Evolutionary conservation across 768 basidiomycete species (phyloP), one percentile per base, ranked within the genome.

Genomic region (Rhodotorula taiwanensis): DNA sequence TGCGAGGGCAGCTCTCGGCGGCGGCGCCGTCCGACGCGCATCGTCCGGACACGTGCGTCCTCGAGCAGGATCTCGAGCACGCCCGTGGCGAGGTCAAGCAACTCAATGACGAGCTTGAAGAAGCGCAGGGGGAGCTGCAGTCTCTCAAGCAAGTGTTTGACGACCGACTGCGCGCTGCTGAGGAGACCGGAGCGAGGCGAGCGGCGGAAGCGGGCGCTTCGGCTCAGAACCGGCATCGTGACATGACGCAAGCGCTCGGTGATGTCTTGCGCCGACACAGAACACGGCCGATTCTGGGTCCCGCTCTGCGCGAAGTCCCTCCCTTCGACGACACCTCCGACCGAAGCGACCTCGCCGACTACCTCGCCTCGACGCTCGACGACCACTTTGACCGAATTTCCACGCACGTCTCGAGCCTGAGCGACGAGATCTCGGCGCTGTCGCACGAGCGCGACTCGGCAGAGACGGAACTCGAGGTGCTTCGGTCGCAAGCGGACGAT

Each of bases 191-290:
- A n/a, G n/a, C n/a, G n/a, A n/a, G n/a, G n/a, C n/a, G n/a, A 45
- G 23, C 44, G 16, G 23, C 44, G 15, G 44, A 45, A 14, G 15
- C 23, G 16, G 8, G 15, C 23, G 14, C 25, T 5, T 62, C 31
- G 55, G 52, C 15, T 16, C n/a, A 7, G 61, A 67, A n/a, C 57
- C 27, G 21, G 56, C 36, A n/a, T n/a, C n/a, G n/a, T n/a, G n/a
- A n/a, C n/a, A n/a, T n/a, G n/a, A 31, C 31, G 1, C 56, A 62
- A 30, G 28, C 62, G 4, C 45, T 69, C 53, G 63, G 63, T 27
- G 67, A 69, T 53, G 63, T 69, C 33, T 39, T 69, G 14, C 55
- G 67, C 0, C 63, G 67, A 13, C 67, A 69, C n/a, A 60, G 68
- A 23, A 70, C 61, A 5, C 60, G 64, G 4, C 53, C 57, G 2